These are phyloP conservation scores for Loxodes magnus DNA, from an alignment of 73 alveolate genomes.

Conservation along the genomic window DNA sequence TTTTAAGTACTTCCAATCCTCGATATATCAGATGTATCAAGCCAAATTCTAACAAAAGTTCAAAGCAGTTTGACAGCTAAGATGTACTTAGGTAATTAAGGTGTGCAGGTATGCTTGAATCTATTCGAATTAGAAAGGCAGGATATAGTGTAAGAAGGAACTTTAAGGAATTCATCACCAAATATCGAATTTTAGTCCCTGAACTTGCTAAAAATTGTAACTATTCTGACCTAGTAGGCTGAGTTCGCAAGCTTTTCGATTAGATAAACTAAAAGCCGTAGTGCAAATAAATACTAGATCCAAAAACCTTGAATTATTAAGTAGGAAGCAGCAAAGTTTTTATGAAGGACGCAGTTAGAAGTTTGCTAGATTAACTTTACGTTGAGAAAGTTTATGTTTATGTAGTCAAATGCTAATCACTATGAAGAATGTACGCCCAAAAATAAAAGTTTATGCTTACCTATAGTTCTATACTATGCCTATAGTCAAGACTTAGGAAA, in stretches of 20 bases:
- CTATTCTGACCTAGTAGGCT: neutral
- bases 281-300: slow-evolving; percentile 16
- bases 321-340: slow-evolving; percentile 38
- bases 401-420: slow-evolving; percentile 18
- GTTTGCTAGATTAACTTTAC: slow-evolving; percentile 17
- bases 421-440: slow-evolving; percentile 11
- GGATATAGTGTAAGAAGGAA: slow-evolving; percentile 64
- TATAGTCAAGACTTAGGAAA: neutral
- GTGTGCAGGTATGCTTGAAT: slow-evolving; percentile 89
- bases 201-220: neutral
- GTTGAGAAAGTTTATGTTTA: slow-evolving; percentile 5
- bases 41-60: slow-evolving; percentile 59
- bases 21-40: slow-evolving; percentile 78
- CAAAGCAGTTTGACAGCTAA: slow-evolving; percentile 47
- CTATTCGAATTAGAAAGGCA: slow-evolving; percentile 81
- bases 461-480: neutral
- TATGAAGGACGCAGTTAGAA: slow-evolving; percentile 46
- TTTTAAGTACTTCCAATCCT: slow-evolving; percentile 50
- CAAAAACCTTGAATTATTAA: slow-evolving; percentile 19
- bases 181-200: slow-evolving; percentile 11
- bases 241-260: slow-evolving; percentile 10
- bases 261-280: neutral
- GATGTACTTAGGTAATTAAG: slow-evolving; percentile 58
- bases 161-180: slow-evolving; percentile 61
- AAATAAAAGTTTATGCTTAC: slow-evolving; percentile 2